phyloP scores from a whole-genome alignment of 768 basidiomycete species.

The Russula sp. region DNA sequence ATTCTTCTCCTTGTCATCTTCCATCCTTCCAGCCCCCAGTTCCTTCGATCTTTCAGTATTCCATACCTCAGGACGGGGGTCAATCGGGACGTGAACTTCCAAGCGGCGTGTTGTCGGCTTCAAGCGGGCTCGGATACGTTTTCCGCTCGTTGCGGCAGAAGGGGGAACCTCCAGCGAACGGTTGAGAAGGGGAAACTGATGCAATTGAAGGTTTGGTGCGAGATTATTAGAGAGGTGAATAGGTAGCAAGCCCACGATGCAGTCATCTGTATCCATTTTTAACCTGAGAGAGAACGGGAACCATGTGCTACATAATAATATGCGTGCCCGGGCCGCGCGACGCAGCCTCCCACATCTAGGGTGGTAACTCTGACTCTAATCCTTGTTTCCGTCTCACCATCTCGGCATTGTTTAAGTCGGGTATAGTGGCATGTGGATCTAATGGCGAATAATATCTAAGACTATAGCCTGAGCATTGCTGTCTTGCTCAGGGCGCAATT shows the following conservation, averaged over 20 bases:
- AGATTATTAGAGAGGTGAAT: constrained; percentile 62
- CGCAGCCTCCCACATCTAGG: too few species aligned
- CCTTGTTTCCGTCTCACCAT: too few species aligned
- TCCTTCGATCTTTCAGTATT: constrained; percentile 62
- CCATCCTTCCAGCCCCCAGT: constrained; percentile 54
- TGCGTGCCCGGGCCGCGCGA: not conserved
- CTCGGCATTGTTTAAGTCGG: too few species aligned
- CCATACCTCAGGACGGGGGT: constrained; percentile 75
- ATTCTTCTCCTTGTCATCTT: constrained; percentile 76
- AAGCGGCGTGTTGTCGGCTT: constrained; percentile 55
- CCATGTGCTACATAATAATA: too few species aligned
- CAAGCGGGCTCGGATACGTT: constrained; percentile 65
- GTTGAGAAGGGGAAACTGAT: constrained; percentile 73
- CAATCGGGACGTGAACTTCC: constrained; percentile 79
- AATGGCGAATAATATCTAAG: constrained; percentile 11
- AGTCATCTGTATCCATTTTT: constrained; percentile 39
- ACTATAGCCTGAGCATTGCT: constrained; percentile 5
- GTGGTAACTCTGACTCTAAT: too few species aligned
- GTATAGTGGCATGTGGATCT: not conserved
- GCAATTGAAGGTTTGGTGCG: constrained; percentile 59
- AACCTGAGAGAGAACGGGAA: not conserved
- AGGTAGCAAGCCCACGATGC: constrained; percentile 60
- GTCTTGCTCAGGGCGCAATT: constrained; percentile 29
- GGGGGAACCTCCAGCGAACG: constrained; percentile 72
- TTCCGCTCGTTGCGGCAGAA: constrained; percentile 63